Conservation (phyloP, 2,329 filamentous ascomycete species). For the Monosporascus sp. region DNA sequence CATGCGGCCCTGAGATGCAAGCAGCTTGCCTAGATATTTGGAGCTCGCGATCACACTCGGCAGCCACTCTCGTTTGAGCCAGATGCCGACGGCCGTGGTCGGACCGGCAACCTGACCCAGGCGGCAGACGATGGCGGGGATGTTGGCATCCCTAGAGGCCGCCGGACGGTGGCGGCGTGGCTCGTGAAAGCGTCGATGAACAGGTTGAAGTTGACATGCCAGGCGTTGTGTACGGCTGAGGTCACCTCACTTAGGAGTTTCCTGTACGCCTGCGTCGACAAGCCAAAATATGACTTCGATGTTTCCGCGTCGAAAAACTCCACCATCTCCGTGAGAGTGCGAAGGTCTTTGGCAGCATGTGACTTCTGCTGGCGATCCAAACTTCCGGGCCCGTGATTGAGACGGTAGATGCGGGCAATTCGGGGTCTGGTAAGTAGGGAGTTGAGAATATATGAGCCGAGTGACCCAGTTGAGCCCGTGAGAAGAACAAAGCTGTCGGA, state of each 20-base stretch:
- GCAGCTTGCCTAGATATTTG: slow-evolving; percentile 15
- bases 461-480: slow-evolving; percentile 17
- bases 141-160: slow-evolving; percentile 7
- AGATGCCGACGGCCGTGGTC: slow-evolving; percentile 7
- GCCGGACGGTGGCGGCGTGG: slow-evolving; percentile 7
- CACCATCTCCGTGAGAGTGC: slow-evolving; percentile 6
- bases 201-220: slow-evolving; percentile 18
- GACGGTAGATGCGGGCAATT: slow-evolving; percentile 13
- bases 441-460: slow-evolving; percentile 17
- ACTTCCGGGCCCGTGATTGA: slow-evolving; percentile 10
- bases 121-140: slow-evolving; percentile 10
- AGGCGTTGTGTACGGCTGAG: slow-evolving; percentile 13
- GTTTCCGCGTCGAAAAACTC: slow-evolving; percentile 11
- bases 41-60: slow-evolving; percentile 18
- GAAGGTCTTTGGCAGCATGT: slow-evolving; percentile 6
- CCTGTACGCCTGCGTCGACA: slow-evolving; percentile 5
- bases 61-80: slow-evolving; percentile 17
- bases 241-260: slow-evolving; percentile 7
- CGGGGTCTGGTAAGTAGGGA: slow-evolving; percentile 3
- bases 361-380: slow-evolving; percentile 4
- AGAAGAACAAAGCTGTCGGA: slow-evolving; percentile 8
- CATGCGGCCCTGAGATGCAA: slow-evolving; percentile 9
- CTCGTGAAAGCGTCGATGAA: slow-evolving; percentile 9
- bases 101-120: slow-evolving; percentile 17
- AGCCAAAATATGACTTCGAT: slow-evolving; percentile 11